phyloP scores from a whole-genome alignment of 108 stramenopile species.

The Aurantiochytrium sp. region DNA sequence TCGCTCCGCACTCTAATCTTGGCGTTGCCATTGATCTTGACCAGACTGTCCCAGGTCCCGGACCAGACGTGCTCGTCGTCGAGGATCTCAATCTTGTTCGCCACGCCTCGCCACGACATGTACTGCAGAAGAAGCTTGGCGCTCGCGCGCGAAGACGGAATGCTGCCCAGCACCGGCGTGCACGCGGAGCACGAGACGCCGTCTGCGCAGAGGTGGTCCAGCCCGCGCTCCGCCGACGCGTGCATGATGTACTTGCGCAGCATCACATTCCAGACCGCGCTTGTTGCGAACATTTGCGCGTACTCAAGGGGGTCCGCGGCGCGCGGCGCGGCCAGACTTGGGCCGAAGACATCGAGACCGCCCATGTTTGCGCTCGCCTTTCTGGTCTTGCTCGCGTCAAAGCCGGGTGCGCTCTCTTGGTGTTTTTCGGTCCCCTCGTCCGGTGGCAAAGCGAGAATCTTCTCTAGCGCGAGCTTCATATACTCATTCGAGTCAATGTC shows the following conservation, averaged over 20 bases:
- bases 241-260: neutral
- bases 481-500: no score
- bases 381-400: no score
- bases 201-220: neutral
- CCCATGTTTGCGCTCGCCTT: neutral
- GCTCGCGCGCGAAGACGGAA: neutral
- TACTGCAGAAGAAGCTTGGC: neutral
- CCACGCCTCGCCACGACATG: neutral
- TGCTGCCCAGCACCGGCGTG: neutral
- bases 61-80: neutral
- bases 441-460: no score
- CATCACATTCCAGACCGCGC: neutral
- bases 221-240: neutral
- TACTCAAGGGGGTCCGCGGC: neutral
- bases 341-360: neutral
- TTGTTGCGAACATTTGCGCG: neutral
- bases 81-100: neutral
- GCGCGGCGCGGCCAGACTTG: neutral
- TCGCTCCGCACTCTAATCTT: neutral
- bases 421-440: no score
- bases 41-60: neutral
- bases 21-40: neutral
- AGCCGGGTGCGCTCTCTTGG: no score
- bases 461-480: no score
- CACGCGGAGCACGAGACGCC: neutral